A percentile compares a stretch with the other conserved stretches of the same genome.
These are phyloP conservation scores for Pseudoperonospora humuli DNA, from an alignment of 352 stramenopile genomes.

Conservation along the genomic window DNA sequence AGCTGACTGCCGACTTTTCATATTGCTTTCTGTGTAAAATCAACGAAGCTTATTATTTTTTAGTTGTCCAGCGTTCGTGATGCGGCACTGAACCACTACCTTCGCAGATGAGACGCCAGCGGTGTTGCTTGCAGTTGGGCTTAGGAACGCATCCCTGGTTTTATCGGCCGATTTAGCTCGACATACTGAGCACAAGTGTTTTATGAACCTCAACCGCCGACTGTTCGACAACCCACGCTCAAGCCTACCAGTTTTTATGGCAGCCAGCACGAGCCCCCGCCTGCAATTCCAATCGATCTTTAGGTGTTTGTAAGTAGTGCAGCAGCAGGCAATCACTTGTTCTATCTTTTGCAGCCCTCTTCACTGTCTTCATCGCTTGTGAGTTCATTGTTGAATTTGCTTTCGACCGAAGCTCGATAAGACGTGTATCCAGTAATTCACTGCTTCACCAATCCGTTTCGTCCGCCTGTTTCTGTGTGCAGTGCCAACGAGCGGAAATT, in stretches of 20 bases:
- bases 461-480: slow-evolving; percentile 17
- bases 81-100: slow-evolving; percentile 3
- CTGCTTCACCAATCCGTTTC: slow-evolving; percentile 17
- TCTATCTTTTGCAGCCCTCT: slow-evolving; percentile 1
- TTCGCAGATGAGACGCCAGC: slow-evolving; percentile 21
- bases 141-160: slow-evolving; percentile 20
- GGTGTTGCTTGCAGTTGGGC: slow-evolving; percentile 21
- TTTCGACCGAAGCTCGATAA: neutral
- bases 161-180: slow-evolving; percentile 7
- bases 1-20: neutral
- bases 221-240: slow-evolving; percentile 17
- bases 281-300: slow-evolving; percentile 12
- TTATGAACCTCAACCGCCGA: slow-evolving; percentile 13
- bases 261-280: neutral
- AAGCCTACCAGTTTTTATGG: slow-evolving; percentile 12
- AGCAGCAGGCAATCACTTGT: neutral
- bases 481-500: slow-evolving; percentile 22
- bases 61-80: neutral
- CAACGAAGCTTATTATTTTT: slow-evolving; percentile 9
- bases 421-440: slow-evolving; percentile 7
- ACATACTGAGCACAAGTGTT: slow-evolving; percentile 10
- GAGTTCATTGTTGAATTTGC: slow-evolving; percentile 54
- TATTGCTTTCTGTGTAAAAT: slow-evolving; percentile 9
- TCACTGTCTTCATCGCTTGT: neutral
- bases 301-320: neutral